Evolutionary conservation across 345 rosid genomes (phyloP).

Genomic region (Isatis tinctoria): DNA sequence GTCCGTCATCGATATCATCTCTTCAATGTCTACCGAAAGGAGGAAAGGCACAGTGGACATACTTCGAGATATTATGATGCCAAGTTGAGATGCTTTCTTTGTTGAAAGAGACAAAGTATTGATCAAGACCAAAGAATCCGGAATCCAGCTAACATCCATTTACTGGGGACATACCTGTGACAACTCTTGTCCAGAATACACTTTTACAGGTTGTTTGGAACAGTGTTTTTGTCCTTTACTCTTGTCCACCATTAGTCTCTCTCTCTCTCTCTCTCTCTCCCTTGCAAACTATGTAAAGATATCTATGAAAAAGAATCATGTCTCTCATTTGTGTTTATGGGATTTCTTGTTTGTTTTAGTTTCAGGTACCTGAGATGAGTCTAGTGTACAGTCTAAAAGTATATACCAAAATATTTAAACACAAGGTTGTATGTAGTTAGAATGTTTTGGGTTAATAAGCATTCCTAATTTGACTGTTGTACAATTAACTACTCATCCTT

Average conservation of each 20-base stretch:
- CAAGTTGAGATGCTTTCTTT: slow-evolving; percentile 2
- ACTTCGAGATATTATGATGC: not conserved
- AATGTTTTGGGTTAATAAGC: slow-evolving; percentile 5
- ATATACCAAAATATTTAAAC: not conserved
- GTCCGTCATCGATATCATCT: not conserved
- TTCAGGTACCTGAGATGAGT: not conserved
- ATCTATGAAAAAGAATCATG: not conserved
- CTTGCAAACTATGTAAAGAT: not conserved
- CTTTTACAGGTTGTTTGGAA: not conserved
- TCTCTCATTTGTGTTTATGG: not conserved
- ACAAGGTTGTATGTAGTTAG: slow-evolving; percentile 15
- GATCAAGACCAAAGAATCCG: not conserved
- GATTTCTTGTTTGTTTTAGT: not conserved
- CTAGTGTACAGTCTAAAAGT: not conserved
- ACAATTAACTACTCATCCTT: slow-evolving; percentile 9
- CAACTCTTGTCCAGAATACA: slow-evolving; percentile 15
- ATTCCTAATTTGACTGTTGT: slow-evolving; percentile 6
- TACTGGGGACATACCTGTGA: slow-evolving; percentile 17
- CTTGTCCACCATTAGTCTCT: slow-evolving; percentile 6
- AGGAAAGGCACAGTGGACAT: not conserved
- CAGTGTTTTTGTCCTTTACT: not conserved
- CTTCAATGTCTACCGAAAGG: slow-evolving; percentile 4
- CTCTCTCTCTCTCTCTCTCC: not conserved
- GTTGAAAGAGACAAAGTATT: not conserved
- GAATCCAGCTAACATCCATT: not conserved